phyloP scores from a whole-genome alignment of 2,329 filamentous ascomycete species.

The Cercospora sesami region DNA sequence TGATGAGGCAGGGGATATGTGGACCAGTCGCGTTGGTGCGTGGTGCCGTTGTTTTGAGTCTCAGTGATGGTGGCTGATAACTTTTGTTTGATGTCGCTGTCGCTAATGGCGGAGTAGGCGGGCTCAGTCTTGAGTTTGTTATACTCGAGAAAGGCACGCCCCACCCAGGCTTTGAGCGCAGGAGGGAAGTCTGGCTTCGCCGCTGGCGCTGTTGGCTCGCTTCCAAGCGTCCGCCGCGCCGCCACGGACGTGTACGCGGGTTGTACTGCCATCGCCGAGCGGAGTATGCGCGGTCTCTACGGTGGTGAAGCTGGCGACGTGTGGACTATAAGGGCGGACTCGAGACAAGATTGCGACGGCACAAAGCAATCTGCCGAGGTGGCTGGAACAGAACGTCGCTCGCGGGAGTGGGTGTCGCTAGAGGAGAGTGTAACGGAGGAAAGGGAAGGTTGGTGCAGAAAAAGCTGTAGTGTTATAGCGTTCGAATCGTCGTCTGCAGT shows the following conservation, averaged over 20 bases:
- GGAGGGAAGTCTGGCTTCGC: slow-evolving; percentile 65
- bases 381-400: slow-evolving; percentile 5
- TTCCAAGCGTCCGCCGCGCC: slow-evolving; percentile 45
- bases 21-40: slow-evolving; percentile 80
- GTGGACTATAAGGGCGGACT: neutral
- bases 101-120: slow-evolving; percentile 45
- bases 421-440: neutral
- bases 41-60: slow-evolving; percentile 68
- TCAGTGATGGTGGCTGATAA: slow-evolving; percentile 82
- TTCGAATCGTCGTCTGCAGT: neutral
- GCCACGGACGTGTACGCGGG: slow-evolving; percentile 51
- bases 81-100: slow-evolving; percentile 74
- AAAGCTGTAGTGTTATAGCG: neutral
- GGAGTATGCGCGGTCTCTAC: neutral
- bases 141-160: slow-evolving; percentile 74
- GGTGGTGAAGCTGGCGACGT: neutral
- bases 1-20: slow-evolving; percentile 80
- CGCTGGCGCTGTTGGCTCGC: slow-evolving; percentile 23
- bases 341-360: slow-evolving; percentile 11
- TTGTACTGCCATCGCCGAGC: slow-evolving; percentile 31
- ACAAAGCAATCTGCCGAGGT: slow-evolving; percentile 6
- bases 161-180: slow-evolving; percentile 83
- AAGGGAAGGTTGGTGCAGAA: neutral
- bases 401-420: neutral
- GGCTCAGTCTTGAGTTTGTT: slow-evolving; percentile 52